phyloP scores from a whole-genome alignment of 148 eudicot species.

The Vaccinium macrocarpon region DNA sequence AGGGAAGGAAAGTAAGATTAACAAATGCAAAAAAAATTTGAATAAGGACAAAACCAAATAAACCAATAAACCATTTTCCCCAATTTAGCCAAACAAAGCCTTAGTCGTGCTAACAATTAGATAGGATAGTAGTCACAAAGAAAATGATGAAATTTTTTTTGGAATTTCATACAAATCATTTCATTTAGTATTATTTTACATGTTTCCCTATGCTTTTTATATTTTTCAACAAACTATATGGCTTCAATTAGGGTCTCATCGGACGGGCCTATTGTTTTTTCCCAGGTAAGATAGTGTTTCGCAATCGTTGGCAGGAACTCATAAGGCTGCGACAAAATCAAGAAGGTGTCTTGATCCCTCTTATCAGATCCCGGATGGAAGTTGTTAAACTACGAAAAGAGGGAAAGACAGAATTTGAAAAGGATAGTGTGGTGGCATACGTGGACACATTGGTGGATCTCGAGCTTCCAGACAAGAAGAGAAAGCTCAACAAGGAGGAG shows the following conservation, averaged over 20 bases:
- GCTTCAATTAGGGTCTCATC: not conserved
- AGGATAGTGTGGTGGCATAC: constrained; percentile 33
- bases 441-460: constrained; percentile 51
- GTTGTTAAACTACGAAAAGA: not conserved
- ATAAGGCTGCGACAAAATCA: constrained; percentile 28
- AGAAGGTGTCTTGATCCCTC: constrained; percentile 33
- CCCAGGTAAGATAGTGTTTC: constrained; percentile 41
- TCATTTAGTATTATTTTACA: not conserved
- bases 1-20: not conserved
- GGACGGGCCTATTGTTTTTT: not conserved
- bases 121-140: too few relatives aligned
- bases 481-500: constrained; percentile 34
- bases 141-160: too few relatives aligned
- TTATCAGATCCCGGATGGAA: too few relatives aligned
- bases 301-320: constrained; percentile 49
- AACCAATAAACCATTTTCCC: too few relatives aligned
- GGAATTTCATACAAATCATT: not conserved
- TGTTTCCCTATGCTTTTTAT: too few relatives aligned
- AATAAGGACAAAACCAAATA: too few relatives aligned
- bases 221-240: too few relatives aligned
- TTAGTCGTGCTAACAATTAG: not conserved
- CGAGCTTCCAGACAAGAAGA: constrained; percentile 42
- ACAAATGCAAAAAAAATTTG: too few relatives aligned
- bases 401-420: not conserved
- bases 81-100: too few relatives aligned